phyloP scores from a whole-genome alignment of 1,284 basidiomycete genomes.

The Cystobasidium slooffiae region DNA sequence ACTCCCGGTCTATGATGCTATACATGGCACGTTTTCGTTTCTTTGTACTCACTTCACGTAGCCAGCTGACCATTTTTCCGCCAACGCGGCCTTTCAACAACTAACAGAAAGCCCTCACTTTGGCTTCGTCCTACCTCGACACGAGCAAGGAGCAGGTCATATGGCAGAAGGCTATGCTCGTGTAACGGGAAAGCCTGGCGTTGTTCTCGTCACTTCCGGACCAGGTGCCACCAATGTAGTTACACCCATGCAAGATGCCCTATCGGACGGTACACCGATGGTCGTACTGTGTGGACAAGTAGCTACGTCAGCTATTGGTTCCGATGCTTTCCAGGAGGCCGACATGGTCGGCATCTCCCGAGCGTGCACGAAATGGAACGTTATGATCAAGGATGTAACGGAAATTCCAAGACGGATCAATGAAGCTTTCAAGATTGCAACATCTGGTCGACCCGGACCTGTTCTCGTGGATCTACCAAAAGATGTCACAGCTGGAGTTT shows the following conservation, averaged over 20 bases:
- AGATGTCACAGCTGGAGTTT: slow-evolving; percentile 91
- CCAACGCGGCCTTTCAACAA: too few species aligned
- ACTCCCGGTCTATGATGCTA: too few species aligned
- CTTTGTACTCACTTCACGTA: too few species aligned
- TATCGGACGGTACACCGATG: slow-evolving; percentile 91
- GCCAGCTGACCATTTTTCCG: too few species aligned
- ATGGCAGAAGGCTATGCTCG: slow-evolving; percentile 93
- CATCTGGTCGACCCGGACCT: slow-evolving; percentile 92
- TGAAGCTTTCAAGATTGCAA: slow-evolving; percentile 99
- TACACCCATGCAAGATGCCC: slow-evolving; percentile 96
- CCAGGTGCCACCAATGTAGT: slow-evolving; percentile 98
- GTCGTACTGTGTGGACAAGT: slow-evolving; percentile 98
- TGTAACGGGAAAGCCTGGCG: slow-evolving; percentile 95
- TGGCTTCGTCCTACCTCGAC: too few species aligned
- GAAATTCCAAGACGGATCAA: slow-evolving; percentile 95
- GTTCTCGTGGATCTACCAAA: slow-evolving; percentile 98
- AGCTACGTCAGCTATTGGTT: slow-evolving; percentile 95
- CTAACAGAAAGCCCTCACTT: too few species aligned
- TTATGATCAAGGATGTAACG: slow-evolving; percentile 97
- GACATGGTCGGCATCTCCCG: slow-evolving; percentile 95
- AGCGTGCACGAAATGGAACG: slow-evolving; percentile 99
- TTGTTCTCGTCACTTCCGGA: slow-evolving; percentile 96
- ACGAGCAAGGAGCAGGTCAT: slow-evolving; percentile 97
- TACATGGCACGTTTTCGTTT: too few species aligned
- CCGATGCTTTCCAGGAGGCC: slow-evolving; percentile 97